Base-by-base conservation (phyloP, 257 asterid genomes). In the Cordia subcordata region DNA sequence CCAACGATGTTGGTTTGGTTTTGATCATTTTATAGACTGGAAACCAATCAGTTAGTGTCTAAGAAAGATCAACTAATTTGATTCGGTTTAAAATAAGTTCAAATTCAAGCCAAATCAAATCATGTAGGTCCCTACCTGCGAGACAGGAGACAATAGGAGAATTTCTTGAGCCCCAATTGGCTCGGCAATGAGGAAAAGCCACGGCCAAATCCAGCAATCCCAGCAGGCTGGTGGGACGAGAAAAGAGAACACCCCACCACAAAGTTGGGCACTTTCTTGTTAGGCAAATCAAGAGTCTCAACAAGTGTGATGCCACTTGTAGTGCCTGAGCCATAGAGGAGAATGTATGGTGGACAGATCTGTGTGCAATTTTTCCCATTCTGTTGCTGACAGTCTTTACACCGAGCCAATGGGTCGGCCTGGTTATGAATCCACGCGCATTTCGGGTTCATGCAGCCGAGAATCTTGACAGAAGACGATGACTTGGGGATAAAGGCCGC, bases 121-220 rank as follows among this genome's bases (percentile, higher is more conserved):
- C n/a, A n/a, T n/a, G n/a, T n/a, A n/a, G n/a, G n/a, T n/a, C n/a
- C n/a, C n/a, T n/a, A n/a, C 57, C 69, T 82, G 59, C 83, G 96
- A 1, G 95, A 80, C 13, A 85, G 75, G 16, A 81, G 80, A 72
- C 98, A 90, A 73, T 77, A 90, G 0, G 96, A 88, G 72, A 91
- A 75, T 60, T 69, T 88, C 81, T 74, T 79, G 68, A 89, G 69
- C n/a, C 88, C 79, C 33, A 91, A 58, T 67, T 91, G 98, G 46
- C 47, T 73, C 0, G 96, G 96, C 55, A 88, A 44, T 2, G 96
- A 87, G 1, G 90, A 70, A 19, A 52, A 20, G 8, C 98, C 98
- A 5, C 90, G 68, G 40, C 96, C 96, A 21, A 88, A 88, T 0
- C 98, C 98, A 1, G 87, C 96, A 11, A 91, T 75, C 8, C 98